These are phyloP conservation scores for Hypericum androsaemum DNA, from an alignment of 345 rosid species.

Conservation along the genomic window DNA sequence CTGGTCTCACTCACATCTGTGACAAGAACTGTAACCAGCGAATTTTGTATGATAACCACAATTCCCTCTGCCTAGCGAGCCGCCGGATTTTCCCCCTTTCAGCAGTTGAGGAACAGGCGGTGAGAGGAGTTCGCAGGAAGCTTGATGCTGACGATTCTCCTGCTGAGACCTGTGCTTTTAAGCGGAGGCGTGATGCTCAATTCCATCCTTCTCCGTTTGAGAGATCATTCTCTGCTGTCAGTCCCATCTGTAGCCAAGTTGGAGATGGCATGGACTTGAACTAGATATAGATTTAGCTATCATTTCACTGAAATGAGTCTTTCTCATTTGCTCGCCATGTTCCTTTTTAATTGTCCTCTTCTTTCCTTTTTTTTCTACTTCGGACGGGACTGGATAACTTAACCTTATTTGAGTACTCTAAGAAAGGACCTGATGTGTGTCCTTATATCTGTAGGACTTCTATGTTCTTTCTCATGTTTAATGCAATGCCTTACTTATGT, in stretches of 20 bases:
- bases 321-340: slow-evolving; percentile 21
- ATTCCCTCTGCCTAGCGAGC: slow-evolving; percentile 85
- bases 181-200: slow-evolving; percentile 81
- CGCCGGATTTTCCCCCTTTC: slow-evolving; percentile 72
- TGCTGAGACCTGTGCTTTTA: slow-evolving; percentile 59
- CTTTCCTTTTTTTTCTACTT: slow-evolving; percentile 19
- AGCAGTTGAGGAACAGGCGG: slow-evolving; percentile 73
- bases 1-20: slow-evolving; percentile 88
- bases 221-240: slow-evolving; percentile 82
- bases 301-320: slow-evolving; percentile 15
- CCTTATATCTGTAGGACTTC: slow-evolving; percentile 51
- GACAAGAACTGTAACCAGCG: slow-evolving; percentile 99
- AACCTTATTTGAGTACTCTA: slow-evolving; percentile 38
- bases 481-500: slow-evolving; percentile 32
- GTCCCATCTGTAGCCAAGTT: slow-evolving; percentile 85
- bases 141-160: slow-evolving; percentile 65
- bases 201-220: slow-evolving; percentile 81
- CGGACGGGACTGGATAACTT: slow-evolving; percentile 38
- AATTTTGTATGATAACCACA: slow-evolving; percentile 92
- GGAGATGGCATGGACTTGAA: slow-evolving; percentile 95
- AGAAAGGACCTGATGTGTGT: slow-evolving; percentile 30
- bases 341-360: slow-evolving; percentile 16
- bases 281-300: slow-evolving; percentile 60
- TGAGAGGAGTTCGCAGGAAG: slow-evolving; percentile 94
- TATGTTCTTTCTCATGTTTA: slow-evolving; percentile 32